Conservation (phyloP, 441 rosid species). For the Gossypium gossypioides region DNA sequence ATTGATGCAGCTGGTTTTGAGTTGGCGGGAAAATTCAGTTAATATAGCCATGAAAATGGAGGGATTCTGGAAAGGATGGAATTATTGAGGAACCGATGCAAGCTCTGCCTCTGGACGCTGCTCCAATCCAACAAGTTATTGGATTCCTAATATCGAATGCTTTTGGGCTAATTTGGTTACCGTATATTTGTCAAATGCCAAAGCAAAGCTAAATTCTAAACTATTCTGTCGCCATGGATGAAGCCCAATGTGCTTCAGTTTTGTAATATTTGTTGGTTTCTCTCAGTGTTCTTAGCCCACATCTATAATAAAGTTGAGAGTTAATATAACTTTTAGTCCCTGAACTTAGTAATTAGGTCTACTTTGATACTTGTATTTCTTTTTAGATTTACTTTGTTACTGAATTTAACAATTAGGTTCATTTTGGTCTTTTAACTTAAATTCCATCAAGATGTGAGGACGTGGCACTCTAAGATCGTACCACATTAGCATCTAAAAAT, state of each 20-base stretch:
- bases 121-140: neutral
- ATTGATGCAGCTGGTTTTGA: neutral
- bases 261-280: neutral
- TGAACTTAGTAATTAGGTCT: too few species aligned
- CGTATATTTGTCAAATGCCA: neutral
- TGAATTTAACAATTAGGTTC: too few species aligned
- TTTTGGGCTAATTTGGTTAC: neutral
- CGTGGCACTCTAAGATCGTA: too few species aligned
- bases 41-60: neutral
- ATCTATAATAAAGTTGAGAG: neutral
- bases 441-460: too few species aligned
- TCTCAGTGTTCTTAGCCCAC: neutral
- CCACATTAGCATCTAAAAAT: too few species aligned
- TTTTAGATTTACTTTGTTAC: too few species aligned
- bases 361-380: too few species aligned
- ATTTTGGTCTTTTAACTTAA: too few species aligned
- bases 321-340: neutral
- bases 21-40: neutral
- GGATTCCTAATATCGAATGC: neutral
- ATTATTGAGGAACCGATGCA: neutral
- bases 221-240: neutral
- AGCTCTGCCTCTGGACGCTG: neutral
- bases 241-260: neutral
- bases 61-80: neutral
- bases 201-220: neutral